Evolutionary conservation across 1,284 basidiomycete genomes (phyloP).

Genomic region (Schizophyllum commune): DNA sequence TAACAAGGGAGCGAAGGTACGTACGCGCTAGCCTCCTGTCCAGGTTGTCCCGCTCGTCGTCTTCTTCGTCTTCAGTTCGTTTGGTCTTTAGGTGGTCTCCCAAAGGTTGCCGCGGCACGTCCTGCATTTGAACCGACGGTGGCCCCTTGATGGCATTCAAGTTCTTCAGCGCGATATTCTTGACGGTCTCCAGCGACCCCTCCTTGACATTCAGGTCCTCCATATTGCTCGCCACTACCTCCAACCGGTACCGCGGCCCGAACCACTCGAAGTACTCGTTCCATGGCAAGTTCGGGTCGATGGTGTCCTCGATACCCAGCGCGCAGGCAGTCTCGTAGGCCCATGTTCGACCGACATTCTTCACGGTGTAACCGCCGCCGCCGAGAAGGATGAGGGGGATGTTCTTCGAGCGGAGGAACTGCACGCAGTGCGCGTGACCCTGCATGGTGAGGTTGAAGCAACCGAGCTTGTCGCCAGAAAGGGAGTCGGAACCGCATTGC

Average conservation of each 20-base stretch:
- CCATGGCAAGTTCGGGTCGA: slow-evolving; percentile 85
- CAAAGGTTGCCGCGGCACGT: slow-evolving; percentile 65
- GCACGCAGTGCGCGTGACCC: slow-evolving; percentile 88
- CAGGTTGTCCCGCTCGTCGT: slow-evolving; percentile 40
- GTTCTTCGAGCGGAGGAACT: slow-evolving; percentile 79
- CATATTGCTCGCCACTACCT: slow-evolving; percentile 90
- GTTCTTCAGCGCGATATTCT: slow-evolving; percentile 57
- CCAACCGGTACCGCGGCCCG: slow-evolving; percentile 90
- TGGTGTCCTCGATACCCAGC: slow-evolving; percentile 71
- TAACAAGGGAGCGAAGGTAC: slow-evolving; percentile 1
- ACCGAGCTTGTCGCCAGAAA: slow-evolving; percentile 93
- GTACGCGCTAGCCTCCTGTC: slow-evolving; percentile 65
- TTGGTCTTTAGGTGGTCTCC: slow-evolving; percentile 50
- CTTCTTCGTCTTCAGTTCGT: slow-evolving; percentile 37
- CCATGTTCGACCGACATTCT: slow-evolving; percentile 95
- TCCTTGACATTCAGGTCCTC: slow-evolving; percentile 88
- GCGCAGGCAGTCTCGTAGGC: slow-evolving; percentile 96
- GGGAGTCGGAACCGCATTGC: slow-evolving; percentile 94
- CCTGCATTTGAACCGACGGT: slow-evolving; percentile 85
- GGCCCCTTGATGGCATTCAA: slow-evolving; percentile 73
- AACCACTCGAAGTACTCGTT: slow-evolving; percentile 98
- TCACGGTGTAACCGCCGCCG: slow-evolving; percentile 94
- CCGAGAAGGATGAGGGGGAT: slow-evolving; percentile 90
- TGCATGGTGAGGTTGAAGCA: slow-evolving; percentile 96
- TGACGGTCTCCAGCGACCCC: slow-evolving; percentile 74